These are phyloP conservation scores for Cymbidium sinense DNA, from an alignment of 106 monocot species.

Conservation along the genomic window DNA sequence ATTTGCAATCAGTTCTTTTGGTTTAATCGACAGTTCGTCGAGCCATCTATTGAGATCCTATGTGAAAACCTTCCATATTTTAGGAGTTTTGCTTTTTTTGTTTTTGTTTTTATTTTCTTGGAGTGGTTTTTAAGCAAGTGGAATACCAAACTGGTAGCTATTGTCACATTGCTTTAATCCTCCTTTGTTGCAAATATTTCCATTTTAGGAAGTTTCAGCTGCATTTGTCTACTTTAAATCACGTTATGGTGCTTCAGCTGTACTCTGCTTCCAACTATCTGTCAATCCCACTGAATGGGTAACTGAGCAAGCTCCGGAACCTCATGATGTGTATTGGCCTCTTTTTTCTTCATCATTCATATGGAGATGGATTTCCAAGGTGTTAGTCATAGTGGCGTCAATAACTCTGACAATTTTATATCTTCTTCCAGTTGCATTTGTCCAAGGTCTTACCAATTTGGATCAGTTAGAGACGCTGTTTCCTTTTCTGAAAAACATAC, in stretches of 20 bases:
- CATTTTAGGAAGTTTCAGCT: slow-evolving; percentile 73
- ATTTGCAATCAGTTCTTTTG: not conserved
- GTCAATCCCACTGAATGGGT: slow-evolving; percentile 78
- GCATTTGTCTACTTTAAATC: slow-evolving; percentile 97
- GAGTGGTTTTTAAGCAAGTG: not conserved
- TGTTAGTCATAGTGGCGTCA: slow-evolving; percentile 67
- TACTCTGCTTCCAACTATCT: slow-evolving; percentile 59
- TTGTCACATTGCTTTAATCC: not conserved
- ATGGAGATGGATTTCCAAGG: slow-evolving; percentile 79
- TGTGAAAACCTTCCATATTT: too few species aligned
- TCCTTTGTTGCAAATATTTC: not conserved
- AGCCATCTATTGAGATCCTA: not conserved
- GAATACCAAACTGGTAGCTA: not conserved
- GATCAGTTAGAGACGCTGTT: slow-evolving; percentile 60
- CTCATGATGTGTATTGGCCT: slow-evolving; percentile 95
- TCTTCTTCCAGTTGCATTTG: slow-evolving; percentile 74
- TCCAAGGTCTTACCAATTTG: slow-evolving; percentile 89
- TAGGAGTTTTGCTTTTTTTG: too few species aligned
- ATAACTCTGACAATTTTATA: slow-evolving; percentile 64
- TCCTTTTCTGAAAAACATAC: slow-evolving; percentile 65
- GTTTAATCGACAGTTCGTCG: too few species aligned
- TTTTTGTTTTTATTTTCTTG: too few species aligned
- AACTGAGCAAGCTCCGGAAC: slow-evolving; percentile 90
- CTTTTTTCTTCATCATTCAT: slow-evolving; percentile 82
- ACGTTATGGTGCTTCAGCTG: slow-evolving; percentile 66